Base-by-base conservation (phyloP, 2,329 filamentous ascomycete genomes). In the Myriosclerotinia curreyana region DNA sequence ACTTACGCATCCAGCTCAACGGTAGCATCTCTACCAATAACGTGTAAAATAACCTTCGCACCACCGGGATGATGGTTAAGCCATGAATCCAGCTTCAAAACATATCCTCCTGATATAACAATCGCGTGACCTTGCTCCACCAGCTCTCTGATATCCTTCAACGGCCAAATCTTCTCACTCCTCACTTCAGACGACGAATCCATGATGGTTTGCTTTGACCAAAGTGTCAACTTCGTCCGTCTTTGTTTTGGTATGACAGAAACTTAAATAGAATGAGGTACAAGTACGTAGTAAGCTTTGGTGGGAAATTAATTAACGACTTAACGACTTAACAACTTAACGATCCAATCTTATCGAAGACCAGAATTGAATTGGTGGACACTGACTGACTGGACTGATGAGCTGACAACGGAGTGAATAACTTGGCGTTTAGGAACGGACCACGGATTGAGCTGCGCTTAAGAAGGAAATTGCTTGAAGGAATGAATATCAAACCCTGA, bases 1-100 rank as follows among this genome's bases (percentile, higher is more conserved):
- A 81, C 88, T 60, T 83, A 97, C 91, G 88, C 91, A 76, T 89
- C 91, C 67, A 98, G 87, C 77, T 98, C 95, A 76, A 96, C 92
- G 12, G 94, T 97, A 58, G 92, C 94, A 84, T 96, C 92, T 77
- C 89, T 86, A 66, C 92, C 92, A 66, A 98, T 85, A 92, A 97
- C 95, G 74, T 99, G 95, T 75, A 86, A 81, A 68, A 99, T 96
- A 63, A 94, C 85, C 77, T 92, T 95, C 72, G 93, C 88, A 70
- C 95, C 95, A 64, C 95, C 95, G 14, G 95, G 95, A 73, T 98
- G 95, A 73, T 90, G 97, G 58, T 86, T 86, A 60, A 96, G 79
- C 91, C 92, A 99, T 49, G 88, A 83, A 76, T 98, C 94, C 38
- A 92, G 86, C 78, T 92, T 96, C 70, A 98, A 77, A 12, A 97